Evolutionary conservation across 2,329 filamentous ascomycete species (phyloP).

Genomic region (Aspergillus puulaauensis): DNA sequence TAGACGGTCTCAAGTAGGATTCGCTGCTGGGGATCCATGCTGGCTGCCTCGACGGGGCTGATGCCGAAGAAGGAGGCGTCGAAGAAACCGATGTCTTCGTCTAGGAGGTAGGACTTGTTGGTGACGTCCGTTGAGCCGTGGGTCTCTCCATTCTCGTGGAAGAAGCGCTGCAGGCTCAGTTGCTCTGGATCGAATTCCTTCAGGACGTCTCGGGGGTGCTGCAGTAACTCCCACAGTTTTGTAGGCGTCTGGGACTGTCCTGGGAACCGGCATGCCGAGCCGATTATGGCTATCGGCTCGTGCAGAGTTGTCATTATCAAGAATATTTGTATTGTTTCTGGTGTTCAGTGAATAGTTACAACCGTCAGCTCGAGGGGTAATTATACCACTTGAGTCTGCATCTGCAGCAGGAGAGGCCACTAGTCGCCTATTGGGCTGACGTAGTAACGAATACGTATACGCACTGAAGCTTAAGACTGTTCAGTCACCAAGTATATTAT

Average conservation of each 20-base stretch:
- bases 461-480: too few relatives aligned
- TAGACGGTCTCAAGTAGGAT: conserved; percentile 26
- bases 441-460: too few relatives aligned
- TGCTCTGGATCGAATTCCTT: not conserved
- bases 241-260: not conserved
- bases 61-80: conserved; percentile 24
- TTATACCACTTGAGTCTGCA: too few relatives aligned
- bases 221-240: not conserved
- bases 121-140: not conserved
- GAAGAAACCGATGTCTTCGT: conserved; percentile 10
- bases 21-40: conserved; percentile 28
- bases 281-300: not conserved
- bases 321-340: too few relatives aligned
- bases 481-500: too few relatives aligned
- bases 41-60: conserved; percentile 17
- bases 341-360: too few relatives aligned
- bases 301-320: not conserved
- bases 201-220: not conserved
- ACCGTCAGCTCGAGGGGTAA: too few relatives aligned
- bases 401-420: too few relatives aligned
- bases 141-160: not conserved
- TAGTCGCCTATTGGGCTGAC: too few relatives aligned
- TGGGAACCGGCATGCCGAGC: not conserved
- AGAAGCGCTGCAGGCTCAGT: not conserved
- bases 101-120: not conserved